A percentile compares a stretch with the other conserved stretches of the same genome.
These are phyloP conservation scores for Candida railenensis DNA, from an alignment of 805 yeast genomes.

Conservation along the genomic window DNA sequence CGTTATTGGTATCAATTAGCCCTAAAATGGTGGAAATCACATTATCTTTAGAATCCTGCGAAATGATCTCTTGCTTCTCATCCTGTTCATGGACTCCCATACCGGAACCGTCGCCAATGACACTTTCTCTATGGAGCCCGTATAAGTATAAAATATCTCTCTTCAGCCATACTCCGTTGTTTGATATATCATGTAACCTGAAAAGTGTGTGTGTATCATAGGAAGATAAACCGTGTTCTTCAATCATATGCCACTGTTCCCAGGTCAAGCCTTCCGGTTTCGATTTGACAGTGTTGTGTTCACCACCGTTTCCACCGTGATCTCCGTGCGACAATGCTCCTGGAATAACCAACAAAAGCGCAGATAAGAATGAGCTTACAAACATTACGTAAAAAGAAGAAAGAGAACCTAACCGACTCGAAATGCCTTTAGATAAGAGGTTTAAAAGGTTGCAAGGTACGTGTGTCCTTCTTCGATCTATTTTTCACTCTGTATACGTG, in stretches of 20 bases:
- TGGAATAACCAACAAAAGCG: neutral
- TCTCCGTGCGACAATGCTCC: constrained; percentile 7
- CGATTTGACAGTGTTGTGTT: constrained; percentile 4
- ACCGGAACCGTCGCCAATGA: constrained; percentile 88
- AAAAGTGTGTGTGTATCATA: constrained; percentile 78
- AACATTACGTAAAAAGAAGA: too few relatives aligned
- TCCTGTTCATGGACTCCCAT: constrained; percentile 72
- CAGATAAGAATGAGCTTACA: neutral
- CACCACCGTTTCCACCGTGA: constrained; percentile 4
- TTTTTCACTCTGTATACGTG: too few relatives aligned
- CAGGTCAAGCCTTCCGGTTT: constrained; percentile 58
- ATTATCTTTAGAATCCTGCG: constrained; percentile 52
- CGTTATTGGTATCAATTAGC: constrained; percentile 64
- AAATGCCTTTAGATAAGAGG: too few relatives aligned
- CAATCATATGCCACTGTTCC: constrained; percentile 89
- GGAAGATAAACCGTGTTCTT: constrained; percentile 76
- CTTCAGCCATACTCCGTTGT: constrained; percentile 53
- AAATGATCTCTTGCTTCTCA: constrained; percentile 46
- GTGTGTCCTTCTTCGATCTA: too few relatives aligned
- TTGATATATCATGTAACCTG: constrained; percentile 70
- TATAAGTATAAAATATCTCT: constrained; percentile 76
- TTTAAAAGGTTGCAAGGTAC: too few relatives aligned
- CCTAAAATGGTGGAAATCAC: constrained; percentile 56
- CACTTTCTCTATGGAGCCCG: constrained; percentile 70
- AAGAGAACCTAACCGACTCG: too few relatives aligned